Conservation (phyloP, 192 early-diverging fungal species). For the Coemansia sp. region DNA sequence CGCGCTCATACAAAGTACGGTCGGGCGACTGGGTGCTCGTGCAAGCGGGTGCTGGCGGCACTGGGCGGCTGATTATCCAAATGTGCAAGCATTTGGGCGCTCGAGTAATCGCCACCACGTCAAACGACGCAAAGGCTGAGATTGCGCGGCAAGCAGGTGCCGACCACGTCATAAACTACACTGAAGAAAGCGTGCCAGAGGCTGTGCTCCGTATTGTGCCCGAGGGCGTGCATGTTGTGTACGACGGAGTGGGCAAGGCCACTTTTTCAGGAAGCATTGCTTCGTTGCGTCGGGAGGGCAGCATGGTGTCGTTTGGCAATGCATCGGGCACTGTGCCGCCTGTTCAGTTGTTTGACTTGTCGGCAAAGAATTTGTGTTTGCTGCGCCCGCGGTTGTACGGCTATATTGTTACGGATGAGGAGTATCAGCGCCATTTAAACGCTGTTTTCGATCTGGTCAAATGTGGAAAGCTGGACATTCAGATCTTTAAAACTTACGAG, state of each 20-base stretch:
- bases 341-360: constrained; percentile 59
- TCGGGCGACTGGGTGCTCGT: constrained; percentile 77
- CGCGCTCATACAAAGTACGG: constrained; percentile 69
- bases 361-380: constrained; percentile 71
- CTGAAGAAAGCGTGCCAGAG: constrained; percentile 61
- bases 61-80: constrained; percentile 79
- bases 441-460: constrained; percentile 65
- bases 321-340: constrained; percentile 77
- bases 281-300: constrained; percentile 64
- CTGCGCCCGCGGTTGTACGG: constrained; percentile 72
- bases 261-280: constrained; percentile 77
- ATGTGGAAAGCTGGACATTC: constrained; percentile 62
- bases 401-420: constrained; percentile 68
- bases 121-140: constrained; percentile 68
- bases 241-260: constrained; percentile 88
- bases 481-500: constrained; percentile 73
- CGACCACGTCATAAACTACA: constrained; percentile 74
- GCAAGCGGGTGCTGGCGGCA: constrained; percentile 89
- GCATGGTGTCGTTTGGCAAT: constrained; percentile 85
- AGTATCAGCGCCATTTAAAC: constrained; percentile 61
- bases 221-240: constrained; percentile 77
- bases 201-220: constrained; percentile 73
- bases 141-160: constrained; percentile 63
- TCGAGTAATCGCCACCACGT: constrained; percentile 83
- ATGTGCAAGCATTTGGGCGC: constrained; percentile 75